phyloP scores from a whole-genome alignment of 2,329 filamentous ascomycete genomes.

The Coniochaeta hoffmannii region DNA sequence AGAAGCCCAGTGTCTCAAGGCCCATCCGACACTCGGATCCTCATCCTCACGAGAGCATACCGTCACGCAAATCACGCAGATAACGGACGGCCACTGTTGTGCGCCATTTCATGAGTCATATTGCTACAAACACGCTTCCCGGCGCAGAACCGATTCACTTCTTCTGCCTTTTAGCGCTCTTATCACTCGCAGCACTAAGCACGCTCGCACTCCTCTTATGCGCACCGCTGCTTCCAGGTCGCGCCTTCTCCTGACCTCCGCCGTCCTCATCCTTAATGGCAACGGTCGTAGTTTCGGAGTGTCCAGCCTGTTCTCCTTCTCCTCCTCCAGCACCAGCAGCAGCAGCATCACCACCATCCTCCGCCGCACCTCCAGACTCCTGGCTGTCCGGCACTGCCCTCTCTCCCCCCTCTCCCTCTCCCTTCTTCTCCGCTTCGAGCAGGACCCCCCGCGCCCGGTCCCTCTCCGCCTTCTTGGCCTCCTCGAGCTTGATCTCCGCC shows the following conservation, averaged over 20 bases:
- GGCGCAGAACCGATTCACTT: constrained; percentile 28
- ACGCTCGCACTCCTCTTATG: constrained; percentile 82
- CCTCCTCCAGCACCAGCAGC: too few species aligned
- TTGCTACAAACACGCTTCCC: constrained; percentile 8
- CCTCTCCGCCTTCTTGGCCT: constrained; percentile 47
- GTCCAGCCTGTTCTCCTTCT: background rate
- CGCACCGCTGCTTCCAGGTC: constrained; percentile 17
- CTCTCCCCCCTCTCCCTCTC: constrained; percentile 5
- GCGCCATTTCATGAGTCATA: background rate
- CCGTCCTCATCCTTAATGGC: constrained; percentile 17
- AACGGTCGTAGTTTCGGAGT: constrained; percentile 9
- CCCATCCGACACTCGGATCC: too few species aligned
- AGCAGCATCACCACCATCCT: background rate
- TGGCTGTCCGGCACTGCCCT: constrained; percentile 6
- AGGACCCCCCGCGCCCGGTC: constrained; percentile 27
- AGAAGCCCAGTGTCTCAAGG: too few species aligned
- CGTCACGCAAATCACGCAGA: too few species aligned
- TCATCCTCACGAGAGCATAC: too few species aligned
- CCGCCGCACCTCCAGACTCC: background rate
- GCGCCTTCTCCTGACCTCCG: constrained; percentile 19
- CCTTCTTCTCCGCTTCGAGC: constrained; percentile 6
- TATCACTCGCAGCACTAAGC: constrained; percentile 62
- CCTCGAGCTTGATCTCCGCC: constrained; percentile 57
- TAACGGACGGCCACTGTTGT: background rate
- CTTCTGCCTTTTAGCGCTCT: constrained; percentile 50